phyloP scores from a whole-genome alignment of 331 rosid species.

The Malus hybrid region DNA sequence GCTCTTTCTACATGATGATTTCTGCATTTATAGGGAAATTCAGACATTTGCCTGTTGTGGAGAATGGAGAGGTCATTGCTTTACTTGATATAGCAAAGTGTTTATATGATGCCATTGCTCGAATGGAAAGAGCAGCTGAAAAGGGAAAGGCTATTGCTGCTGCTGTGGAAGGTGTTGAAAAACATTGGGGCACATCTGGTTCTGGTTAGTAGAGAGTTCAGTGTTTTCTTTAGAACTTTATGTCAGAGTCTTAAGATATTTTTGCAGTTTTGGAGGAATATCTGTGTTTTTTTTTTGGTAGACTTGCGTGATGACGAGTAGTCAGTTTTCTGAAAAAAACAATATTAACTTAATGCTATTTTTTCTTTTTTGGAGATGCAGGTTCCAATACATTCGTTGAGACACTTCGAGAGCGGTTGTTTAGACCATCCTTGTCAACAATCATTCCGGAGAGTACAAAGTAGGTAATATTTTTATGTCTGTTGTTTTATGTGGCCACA shows the following conservation, averaged over 20 bases:
- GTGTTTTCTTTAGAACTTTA: background rate
- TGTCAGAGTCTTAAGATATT: background rate
- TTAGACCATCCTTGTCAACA: constrained; percentile 90
- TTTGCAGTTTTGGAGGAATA: background rate
- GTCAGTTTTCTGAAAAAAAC: background rate
- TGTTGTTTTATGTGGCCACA: background rate
- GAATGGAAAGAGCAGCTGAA: constrained; percentile 97
- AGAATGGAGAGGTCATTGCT: constrained; percentile 95
- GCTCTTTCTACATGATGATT: constrained; percentile 15
- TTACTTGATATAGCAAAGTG: constrained; percentile 98
- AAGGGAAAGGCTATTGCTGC: constrained; percentile 99
- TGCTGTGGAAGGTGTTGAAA: constrained; percentile 99
- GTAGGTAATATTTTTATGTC: constrained; percentile 73
- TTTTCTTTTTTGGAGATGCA: constrained; percentile 31
- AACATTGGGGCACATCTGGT: constrained; percentile 70
- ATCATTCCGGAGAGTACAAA: constrained; percentile 86
- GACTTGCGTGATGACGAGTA: background rate
- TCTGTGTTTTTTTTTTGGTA: background rate
- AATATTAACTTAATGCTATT: constrained; percentile 2
- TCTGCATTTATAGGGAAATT: constrained; percentile 64
- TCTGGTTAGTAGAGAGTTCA: constrained; percentile 54
- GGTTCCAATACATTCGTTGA: constrained; percentile 80
- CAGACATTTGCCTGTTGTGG: constrained; percentile 98
- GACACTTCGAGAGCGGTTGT: constrained; percentile 84
- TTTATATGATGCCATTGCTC: constrained; percentile 94